These are phyloP conservation scores for Zostera marina DNA, from an alignment of 116 monocot species.

Conservation along the genomic window DNA sequence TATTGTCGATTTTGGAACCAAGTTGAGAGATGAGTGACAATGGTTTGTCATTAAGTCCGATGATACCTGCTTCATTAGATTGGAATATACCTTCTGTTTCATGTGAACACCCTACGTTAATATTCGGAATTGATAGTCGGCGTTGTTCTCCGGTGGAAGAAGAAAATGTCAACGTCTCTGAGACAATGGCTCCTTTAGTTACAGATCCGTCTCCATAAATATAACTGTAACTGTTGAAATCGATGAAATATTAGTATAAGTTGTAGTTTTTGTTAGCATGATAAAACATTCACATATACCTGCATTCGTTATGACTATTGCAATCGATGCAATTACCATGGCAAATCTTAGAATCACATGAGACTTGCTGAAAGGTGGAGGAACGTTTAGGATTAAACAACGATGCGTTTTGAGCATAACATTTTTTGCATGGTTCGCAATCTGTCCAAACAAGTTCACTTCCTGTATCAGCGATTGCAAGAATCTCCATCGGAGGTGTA, in stretches of 20 bases:
- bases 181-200: background rate
- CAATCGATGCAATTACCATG: slow-evolving; percentile 1
- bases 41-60: slow-evolving; percentile 19
- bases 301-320: background rate
- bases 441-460: slow-evolving; percentile 23
- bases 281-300: too few relatives aligned
- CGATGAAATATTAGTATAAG: too few relatives aligned
- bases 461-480: background rate
- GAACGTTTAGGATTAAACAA: slow-evolving; percentile 34
- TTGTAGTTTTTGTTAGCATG: too few relatives aligned
- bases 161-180: background rate
- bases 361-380: slow-evolving; percentile 11
- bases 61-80: background rate
- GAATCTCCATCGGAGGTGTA: background rate
- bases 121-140: background rate
- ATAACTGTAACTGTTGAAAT: background rate
- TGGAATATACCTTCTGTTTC: slow-evolving; percentile 23
- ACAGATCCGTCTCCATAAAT: background rate
- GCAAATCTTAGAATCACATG: slow-evolving; percentile 6
- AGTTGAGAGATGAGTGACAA: slow-evolving; percentile 28
- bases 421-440: slow-evolving; percentile 31
- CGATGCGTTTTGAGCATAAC: slow-evolving; percentile 24
- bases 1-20: slow-evolving; percentile 5
- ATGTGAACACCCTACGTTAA: slow-evolving; percentile 2
- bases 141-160: background rate